These are phyloP conservation scores for Penicillium sp. DNA, from an alignment of 2,329 filamentous ascomycete genomes.

Conservation along the genomic window DNA sequence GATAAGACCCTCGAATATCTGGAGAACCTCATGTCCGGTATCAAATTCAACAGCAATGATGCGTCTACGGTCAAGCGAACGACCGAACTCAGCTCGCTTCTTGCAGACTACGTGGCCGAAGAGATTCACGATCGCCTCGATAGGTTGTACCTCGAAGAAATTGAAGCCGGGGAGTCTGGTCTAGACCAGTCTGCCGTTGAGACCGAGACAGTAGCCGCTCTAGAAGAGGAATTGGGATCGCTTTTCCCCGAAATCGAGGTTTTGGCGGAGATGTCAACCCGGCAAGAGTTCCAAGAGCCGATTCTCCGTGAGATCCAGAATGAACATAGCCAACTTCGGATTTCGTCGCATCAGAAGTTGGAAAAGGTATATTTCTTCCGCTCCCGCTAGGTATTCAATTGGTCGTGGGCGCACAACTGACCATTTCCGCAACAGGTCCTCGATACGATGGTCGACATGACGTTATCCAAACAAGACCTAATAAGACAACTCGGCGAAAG, in stretches of 20 bases:
- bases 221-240: conserved; percentile 44
- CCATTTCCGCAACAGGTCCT: conserved; percentile 31
- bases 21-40: conserved; percentile 33
- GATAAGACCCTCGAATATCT: conserved; percentile 37
- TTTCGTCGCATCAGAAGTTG: conserved; percentile 37
- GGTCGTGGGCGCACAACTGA: conserved; percentile 8
- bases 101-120: conserved; percentile 40
- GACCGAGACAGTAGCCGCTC: conserved; percentile 23
- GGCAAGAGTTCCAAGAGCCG: conserved; percentile 47
- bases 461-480: conserved; percentile 33
- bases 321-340: conserved; percentile 34
- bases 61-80: conserved; percentile 33
- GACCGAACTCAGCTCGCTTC: conserved; percentile 30
- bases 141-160: conserved; percentile 42
- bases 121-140: conserved; percentile 46
- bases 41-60: conserved; percentile 35
- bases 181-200: conserved; percentile 7
- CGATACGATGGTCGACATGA: conserved; percentile 40
- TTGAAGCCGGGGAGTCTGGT: conserved; percentile 13
- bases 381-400: too few species aligned
- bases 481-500: conserved; percentile 34
- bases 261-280: conserved; percentile 47
- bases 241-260: conserved; percentile 46
- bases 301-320: conserved; percentile 42
- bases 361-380: conserved; percentile 33